Percentiles rank a stretch among this genome's conserved stretches.
phyloP scores from a whole-genome alignment of 495 filamentous ascomycete species.

The Cercophora samala region DNA sequence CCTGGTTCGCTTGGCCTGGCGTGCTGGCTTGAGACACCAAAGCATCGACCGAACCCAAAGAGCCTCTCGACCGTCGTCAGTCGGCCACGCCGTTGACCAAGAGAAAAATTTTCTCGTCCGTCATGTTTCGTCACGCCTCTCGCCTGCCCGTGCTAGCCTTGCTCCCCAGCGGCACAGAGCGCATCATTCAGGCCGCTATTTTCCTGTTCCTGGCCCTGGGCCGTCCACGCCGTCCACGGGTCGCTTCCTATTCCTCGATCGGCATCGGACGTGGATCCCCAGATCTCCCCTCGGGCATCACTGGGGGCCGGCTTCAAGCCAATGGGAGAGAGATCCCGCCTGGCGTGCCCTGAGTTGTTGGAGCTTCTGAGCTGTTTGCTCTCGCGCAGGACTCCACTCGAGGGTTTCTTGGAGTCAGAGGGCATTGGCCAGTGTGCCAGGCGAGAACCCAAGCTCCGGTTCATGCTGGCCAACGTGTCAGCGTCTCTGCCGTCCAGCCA shows the following conservation, averaged over 20 bases:
- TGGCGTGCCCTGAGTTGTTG: neutral
- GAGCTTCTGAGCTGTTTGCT: slow-evolving; percentile 1
- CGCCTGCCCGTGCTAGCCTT: neutral
- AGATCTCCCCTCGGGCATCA: neutral
- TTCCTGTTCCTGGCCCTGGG: slow-evolving; percentile 3
- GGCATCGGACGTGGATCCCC: neutral
- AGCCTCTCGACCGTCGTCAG: neutral
- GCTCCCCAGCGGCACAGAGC: neutral
- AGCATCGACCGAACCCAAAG: slow-evolving; percentile 3
- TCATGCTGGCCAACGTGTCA: slow-evolving; percentile 3
- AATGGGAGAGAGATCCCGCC: neutral
- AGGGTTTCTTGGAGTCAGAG: neutral
- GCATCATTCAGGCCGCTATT: slow-evolving; percentile 1
- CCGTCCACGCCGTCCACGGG: neutral
- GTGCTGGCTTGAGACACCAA: slow-evolving; percentile 1
- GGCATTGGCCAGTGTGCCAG: neutral
- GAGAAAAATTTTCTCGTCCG: slow-evolving; percentile 1
- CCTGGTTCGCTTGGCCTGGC: neutral
- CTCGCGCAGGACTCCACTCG: slow-evolving; percentile 2
- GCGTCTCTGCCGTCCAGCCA: slow-evolving; percentile 5
- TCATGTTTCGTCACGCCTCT: slow-evolving; percentile 6
- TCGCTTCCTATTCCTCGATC: slow-evolving; percentile 2
- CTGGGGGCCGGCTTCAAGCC: neutral
- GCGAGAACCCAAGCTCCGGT: neutral
- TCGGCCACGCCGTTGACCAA: slow-evolving; percentile 3